A percentile compares a stretch with the other conserved stretches of the same genome.
These are phyloP conservation scores for Juncus effusus DNA, from an alignment of 176 grass and related monocot genomes.

Conservation along the genomic window DNA sequence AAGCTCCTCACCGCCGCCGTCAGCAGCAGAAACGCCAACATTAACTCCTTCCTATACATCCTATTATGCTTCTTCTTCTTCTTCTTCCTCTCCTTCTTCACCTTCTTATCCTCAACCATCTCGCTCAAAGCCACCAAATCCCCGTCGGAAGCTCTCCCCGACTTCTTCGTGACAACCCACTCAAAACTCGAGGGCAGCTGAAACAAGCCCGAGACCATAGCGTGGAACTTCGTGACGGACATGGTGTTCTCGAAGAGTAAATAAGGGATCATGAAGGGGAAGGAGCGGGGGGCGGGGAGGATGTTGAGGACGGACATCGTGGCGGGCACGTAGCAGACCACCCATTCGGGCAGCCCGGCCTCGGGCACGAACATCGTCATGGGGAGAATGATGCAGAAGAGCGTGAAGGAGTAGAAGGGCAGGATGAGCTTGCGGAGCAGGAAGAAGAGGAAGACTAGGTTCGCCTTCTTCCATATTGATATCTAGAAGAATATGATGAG, in stretches of 20 bases:
- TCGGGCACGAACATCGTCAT: constrained; percentile 58
- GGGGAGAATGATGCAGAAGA: constrained; percentile 48
- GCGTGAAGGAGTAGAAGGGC: constrained; percentile 50
- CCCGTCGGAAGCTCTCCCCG: constrained; percentile 37
- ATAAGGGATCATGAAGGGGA: constrained; percentile 50
- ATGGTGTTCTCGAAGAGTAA: constrained; percentile 56
- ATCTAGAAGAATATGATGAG: constrained; percentile 29
- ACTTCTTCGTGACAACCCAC: constrained; percentile 56
- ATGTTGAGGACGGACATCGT: constrained; percentile 52
- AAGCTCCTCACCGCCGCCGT: constrained; percentile 42
- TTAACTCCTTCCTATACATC: constrained; percentile 45
- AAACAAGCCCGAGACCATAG: constrained; percentile 50
- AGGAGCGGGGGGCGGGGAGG: constrained; percentile 40
- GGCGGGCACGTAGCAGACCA: constrained; percentile 46
- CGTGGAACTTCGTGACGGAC: constrained; percentile 58
- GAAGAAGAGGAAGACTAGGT: constrained; percentile 50
- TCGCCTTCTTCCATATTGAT: constrained; percentile 48
- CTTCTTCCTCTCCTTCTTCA: constrained; percentile 16
- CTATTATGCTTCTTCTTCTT: constrained; percentile 41
- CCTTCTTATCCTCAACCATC: constrained; percentile 11
- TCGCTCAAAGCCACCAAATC: constrained; percentile 21
- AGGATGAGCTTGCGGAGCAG: constrained; percentile 51
- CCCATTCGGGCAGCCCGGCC: constrained; percentile 42
- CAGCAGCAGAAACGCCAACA: constrained; percentile 43
- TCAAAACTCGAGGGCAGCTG: constrained; percentile 45